Conservation (phyloP, 2,329 filamentous ascomycete species). For the Xylaria sp. region DNA sequence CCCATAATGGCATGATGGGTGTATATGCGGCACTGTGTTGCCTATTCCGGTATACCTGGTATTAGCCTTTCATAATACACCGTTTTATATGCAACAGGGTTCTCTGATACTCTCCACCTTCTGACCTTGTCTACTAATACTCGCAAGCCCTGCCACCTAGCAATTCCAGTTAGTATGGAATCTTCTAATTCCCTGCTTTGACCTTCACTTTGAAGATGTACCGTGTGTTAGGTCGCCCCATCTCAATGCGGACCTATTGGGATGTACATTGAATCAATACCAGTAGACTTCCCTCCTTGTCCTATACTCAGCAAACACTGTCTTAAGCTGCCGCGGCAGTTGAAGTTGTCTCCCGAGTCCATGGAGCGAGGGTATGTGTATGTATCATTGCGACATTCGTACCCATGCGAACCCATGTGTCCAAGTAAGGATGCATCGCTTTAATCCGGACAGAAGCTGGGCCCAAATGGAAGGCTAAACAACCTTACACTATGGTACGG, state of each 20-base stretch:
- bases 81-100: no score
- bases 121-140: no score
- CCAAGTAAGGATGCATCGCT: constrained; percentile 2
- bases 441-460: background rate
- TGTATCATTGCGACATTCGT: constrained; percentile 12
- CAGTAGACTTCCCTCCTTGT: background rate
- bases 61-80: background rate
- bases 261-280: background rate
- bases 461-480: background rate
- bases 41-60: background rate
- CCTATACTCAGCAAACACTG: background rate
- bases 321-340: no score
- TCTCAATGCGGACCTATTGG: background rate
- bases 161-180: no score
- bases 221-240: background rate
- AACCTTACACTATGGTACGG: background rate
- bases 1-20: constrained; percentile 9
- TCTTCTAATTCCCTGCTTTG: no score
- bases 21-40: background rate
- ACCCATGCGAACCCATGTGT: background rate
- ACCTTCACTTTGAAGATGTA: background rate
- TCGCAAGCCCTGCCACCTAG: no score
- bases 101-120: no score
- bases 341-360: constrained; percentile 10
- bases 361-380: no score